Conservation (phyloP, 2,329 filamentous ascomycete genomes). For the Incumbomyces delicatus region DNA sequence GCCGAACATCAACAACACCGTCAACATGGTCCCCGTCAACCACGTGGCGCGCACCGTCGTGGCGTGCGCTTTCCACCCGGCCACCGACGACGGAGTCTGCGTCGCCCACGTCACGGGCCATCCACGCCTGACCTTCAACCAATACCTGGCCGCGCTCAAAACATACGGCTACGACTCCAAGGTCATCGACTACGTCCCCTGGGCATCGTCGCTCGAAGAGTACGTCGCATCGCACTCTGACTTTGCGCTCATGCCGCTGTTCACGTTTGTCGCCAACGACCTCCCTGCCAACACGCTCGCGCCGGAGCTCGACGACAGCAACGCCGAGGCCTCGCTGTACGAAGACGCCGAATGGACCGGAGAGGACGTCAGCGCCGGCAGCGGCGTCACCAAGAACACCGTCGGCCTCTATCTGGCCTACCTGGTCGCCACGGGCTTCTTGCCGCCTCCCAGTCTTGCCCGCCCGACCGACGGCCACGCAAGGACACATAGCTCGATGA, state of each 20-base stretch:
- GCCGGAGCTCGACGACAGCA: conserved; percentile 63
- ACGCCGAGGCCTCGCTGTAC: conserved; percentile 55
- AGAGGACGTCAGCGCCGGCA: conserved; percentile 46
- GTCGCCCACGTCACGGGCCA: conserved; percentile 74
- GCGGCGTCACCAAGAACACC: conserved; percentile 49
- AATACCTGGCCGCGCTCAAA: conserved; percentile 62
- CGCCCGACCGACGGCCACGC: conserved; percentile 14
- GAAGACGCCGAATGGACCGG: conserved; percentile 52
- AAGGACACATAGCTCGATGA: conserved; percentile 10
- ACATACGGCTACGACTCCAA: conserved; percentile 64
- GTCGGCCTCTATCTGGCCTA: conserved; percentile 57
- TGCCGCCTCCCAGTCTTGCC: conserved; percentile 36
- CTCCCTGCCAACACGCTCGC: conserved; percentile 61
- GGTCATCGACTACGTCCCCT: conserved; percentile 56
- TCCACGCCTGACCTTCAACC: conserved; percentile 66
- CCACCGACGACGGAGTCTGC: conserved; percentile 38
- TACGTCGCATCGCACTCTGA: conserved; percentile 56
- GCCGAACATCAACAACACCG: conserved; percentile 71
- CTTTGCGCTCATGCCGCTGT: conserved; percentile 63
- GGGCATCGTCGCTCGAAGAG: conserved; percentile 57
- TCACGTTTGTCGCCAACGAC: conserved; percentile 62
- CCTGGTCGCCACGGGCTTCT: conserved; percentile 53
- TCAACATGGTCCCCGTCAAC: conserved; percentile 81
- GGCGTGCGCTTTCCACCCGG: conserved; percentile 57
- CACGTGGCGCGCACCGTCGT: conserved; percentile 76